Base-by-base conservation (phyloP, 2,329 filamentous ascomycete genomes). In the Cytospora piceicola region DNA sequence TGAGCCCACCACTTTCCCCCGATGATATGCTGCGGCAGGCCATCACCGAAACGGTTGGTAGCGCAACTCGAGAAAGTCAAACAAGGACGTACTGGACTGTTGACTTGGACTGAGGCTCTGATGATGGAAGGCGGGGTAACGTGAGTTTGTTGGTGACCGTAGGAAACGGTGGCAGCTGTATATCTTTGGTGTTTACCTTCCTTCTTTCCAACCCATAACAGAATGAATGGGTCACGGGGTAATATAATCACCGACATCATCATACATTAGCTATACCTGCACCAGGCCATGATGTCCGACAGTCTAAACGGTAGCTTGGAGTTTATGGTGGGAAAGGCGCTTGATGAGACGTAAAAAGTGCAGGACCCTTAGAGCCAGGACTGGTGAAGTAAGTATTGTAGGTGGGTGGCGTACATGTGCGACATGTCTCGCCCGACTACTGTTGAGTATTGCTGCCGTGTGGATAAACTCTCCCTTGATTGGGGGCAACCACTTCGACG, bases 381-480 rank as follows among this genome's bases (percentile, higher is more conserved):
- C 22, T 22, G 46, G 46, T 22, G 4, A 49, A 24, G 46, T 7
- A 49, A 24, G 46, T 7, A 22, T 20, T 29, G 27, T 29, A 20
- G 4, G 46, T 24, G 46, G 29, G 24, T 51, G 32, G 54, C 30
- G 61, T 42, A 67, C 56, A 57, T 42, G 61, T 66, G 60, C 29
- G 61, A 66, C 60, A 39, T 46, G 36, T 24, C 29, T 32, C 29
- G 65, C 65, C 65, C 65, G 65, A 53, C 12, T 49, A 15, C 22
- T 67, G 46, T 61, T 58, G 22, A 15, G 1, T 9, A 52, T n/a
- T n/a, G 39, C 49, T 42, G 55, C 29, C 36, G 27, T 32, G 30
- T 29, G 24, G 15, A 53, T 32, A 34, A 56, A n/a, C 27, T 58
- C n/a, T 24, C 27, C 22, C 57, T n/a, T 57, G 32, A 56, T 62